Percentiles rank a stretch among this genome's conserved stretches.
These are phyloP conservation scores for Strobilomyces echinocephalus DNA, from an alignment of 768 basidiomycete genomes.

Conservation along the genomic window DNA sequence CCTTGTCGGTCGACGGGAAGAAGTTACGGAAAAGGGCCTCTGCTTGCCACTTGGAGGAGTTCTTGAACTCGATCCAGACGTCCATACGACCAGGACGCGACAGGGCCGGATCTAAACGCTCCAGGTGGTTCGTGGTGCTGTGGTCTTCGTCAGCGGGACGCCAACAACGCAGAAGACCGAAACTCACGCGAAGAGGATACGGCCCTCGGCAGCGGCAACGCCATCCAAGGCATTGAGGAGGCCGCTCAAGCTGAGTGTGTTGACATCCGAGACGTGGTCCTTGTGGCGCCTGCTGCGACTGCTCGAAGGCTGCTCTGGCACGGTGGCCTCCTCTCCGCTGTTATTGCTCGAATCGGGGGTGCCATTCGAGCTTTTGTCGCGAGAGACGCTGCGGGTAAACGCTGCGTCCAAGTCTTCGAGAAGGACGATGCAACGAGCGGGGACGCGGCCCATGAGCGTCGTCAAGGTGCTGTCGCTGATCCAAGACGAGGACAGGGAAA, in stretches of 20 bases:
- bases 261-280: constrained; percentile 68
- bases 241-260: constrained; percentile 77
- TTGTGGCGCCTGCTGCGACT: constrained; percentile 44
- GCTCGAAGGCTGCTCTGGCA: constrained; percentile 30
- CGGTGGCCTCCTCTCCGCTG: constrained; percentile 31
- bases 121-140: constrained; percentile 89
- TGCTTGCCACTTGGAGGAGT: constrained; percentile 80
- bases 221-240: constrained; percentile 83
- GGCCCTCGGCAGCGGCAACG: constrained; percentile 81
- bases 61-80: constrained; percentile 88
- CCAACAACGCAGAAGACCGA: neutral
- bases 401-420: constrained; percentile 91
- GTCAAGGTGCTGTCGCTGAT: constrained; percentile 84
- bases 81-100: constrained; percentile 93
- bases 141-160: neutral
- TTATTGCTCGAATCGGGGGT: constrained; percentile 35
- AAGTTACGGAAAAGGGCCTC: constrained; percentile 86
- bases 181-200: constrained; percentile 83
- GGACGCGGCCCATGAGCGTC: constrained; percentile 82
- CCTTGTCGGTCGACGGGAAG: constrained; percentile 72
- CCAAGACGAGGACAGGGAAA: constrained; percentile 82
- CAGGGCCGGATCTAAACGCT: constrained; percentile 83
- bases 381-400: constrained; percentile 69
- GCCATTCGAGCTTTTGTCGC: constrained; percentile 52
- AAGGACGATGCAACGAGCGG: constrained; percentile 78